phyloP scores from a whole-genome alignment of 2,329 filamentous ascomycete species.

The Boeremia exigua region DNA sequence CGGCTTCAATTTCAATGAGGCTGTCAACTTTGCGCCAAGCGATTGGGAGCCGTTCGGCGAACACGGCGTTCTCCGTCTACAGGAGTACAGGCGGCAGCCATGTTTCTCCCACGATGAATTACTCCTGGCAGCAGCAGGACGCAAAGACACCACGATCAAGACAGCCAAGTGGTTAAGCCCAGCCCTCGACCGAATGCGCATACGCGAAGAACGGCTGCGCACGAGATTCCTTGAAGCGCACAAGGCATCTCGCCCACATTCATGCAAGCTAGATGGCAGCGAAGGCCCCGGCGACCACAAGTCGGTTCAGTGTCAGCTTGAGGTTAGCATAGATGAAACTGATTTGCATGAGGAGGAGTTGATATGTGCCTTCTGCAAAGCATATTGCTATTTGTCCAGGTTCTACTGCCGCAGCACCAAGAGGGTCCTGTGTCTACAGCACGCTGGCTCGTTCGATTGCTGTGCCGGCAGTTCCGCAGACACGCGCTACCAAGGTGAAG shows the following conservation, averaged over 20 bases:
- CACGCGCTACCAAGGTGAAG: conserved; percentile 66
- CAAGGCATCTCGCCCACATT: conserved; percentile 51
- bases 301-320: conserved; percentile 34
- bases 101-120: conserved; percentile 98
- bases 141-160: conserved; percentile 75
- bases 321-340: conserved; percentile 58
- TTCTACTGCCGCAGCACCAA: conserved; percentile 83
- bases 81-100: conserved; percentile 86
- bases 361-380: conserved; percentile 90
- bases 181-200: conserved; percentile 78
- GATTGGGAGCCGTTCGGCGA: conserved; percentile 97
- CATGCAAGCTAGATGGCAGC: conserved; percentile 61
- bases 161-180: conserved; percentile 95
- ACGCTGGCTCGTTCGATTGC: conserved; percentile 81
- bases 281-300: conserved; percentile 30
- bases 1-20: conserved; percentile 97
- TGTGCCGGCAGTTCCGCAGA: conserved; percentile 68
- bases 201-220: conserved; percentile 73
- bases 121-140: conserved; percentile 85
- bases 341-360: conserved; percentile 91
- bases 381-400: conserved; percentile 87
- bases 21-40: conserved; percentile 92
- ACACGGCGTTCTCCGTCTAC: conserved; percentile 82
- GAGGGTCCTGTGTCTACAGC: conserved; percentile 81
- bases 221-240: conserved; percentile 72